Percentiles rank a stretch among this genome's conserved stretches.
phyloP scores from a whole-genome alignment of 2,329 filamentous ascomycete genomes.

The Trichophyton mentagrophytes region DNA sequence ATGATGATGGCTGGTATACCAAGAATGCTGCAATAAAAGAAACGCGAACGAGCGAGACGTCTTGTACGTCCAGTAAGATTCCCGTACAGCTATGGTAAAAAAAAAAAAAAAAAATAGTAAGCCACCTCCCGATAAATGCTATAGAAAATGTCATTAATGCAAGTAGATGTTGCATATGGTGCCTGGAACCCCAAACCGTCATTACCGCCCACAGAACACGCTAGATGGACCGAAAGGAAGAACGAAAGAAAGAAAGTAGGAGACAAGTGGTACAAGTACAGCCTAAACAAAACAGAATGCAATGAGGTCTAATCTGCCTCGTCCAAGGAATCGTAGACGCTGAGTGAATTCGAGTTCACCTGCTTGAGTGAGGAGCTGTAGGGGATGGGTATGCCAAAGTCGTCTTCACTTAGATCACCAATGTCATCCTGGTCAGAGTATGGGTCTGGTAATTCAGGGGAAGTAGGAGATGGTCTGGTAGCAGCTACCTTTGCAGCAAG shows the following conservation, averaged over 20 bases:
- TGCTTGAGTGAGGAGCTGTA: neutral
- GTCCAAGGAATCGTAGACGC: neutral
- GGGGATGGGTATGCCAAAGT: conserved; percentile 41
- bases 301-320: neutral
- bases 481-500: conserved; percentile 63
- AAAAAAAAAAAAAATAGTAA: neutral
- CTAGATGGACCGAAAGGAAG: neutral
- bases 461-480: conserved; percentile 22
- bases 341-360: conserved; percentile 3
- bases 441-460: conserved; percentile 18
- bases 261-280: neutral
- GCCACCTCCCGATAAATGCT: neutral
- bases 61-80: neutral
- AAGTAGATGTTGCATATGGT: neutral
- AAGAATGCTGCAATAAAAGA: neutral
- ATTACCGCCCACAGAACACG: neutral
- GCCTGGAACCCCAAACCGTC: neutral
- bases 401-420: conserved; percentile 42
- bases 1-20: neutral
- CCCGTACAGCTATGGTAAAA: neutral
- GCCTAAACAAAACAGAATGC: neutral
- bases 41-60: neutral
- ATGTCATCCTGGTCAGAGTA: conserved; percentile 12
- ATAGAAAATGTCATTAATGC: neutral
- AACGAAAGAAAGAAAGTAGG: neutral